phyloP scores from a whole-genome alignment of 2,329 filamentous ascomycete species.

The Ophiostoma perfectum region DNA sequence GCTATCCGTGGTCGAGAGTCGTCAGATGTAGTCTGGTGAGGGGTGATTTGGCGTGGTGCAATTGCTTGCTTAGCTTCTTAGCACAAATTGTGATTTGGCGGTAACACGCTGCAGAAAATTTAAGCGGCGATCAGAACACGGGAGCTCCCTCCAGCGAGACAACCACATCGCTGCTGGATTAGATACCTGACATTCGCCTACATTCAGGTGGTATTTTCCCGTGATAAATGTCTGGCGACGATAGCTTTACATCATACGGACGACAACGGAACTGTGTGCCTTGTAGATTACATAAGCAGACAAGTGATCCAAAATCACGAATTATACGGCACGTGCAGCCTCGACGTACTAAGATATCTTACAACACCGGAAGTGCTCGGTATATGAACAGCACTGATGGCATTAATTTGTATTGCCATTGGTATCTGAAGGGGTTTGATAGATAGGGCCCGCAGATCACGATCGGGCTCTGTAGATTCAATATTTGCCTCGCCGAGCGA shows the following conservation, averaged over 20 bases:
- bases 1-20: background rate
- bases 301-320: background rate
- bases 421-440: background rate
- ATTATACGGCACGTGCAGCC: constrained; percentile 3
- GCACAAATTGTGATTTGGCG: constrained; percentile 8
- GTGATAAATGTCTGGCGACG: too few species aligned
- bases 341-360: background rate
- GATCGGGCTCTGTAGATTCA: background rate
- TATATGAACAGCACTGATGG: background rate
- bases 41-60: background rate
- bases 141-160: background rate
- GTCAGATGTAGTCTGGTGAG: constrained; percentile 1
- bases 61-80: background rate
- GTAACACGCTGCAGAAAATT: constrained; percentile 11
- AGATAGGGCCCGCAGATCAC: background rate
- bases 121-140: background rate
- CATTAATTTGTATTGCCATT: background rate
- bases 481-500: background rate
- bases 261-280: too few species aligned
- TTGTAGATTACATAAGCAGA: background rate
- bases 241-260: too few species aligned
- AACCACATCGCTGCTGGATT: background rate
- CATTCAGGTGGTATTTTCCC: too few species aligned
- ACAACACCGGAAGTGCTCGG: background rate
- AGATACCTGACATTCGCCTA: too few species aligned